These are phyloP conservation scores for Botrytis deweyae DNA, from an alignment of 2,329 filamentous ascomycete genomes.

Conservation along the genomic window DNA sequence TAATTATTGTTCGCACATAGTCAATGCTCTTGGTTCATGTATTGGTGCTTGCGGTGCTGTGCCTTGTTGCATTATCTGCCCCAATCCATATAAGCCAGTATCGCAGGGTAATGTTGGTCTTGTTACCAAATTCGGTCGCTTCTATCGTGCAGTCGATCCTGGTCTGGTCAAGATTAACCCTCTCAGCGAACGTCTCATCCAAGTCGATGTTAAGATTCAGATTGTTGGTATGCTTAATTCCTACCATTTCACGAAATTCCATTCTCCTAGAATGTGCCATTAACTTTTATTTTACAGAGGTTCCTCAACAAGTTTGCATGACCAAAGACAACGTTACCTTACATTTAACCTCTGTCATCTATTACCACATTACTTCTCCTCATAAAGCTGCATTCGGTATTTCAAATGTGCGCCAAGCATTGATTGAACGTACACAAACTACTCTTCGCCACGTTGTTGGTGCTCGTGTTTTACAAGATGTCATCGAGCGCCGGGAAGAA, in stretches of 20 bases:
- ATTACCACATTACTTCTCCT: conserved; percentile 94
- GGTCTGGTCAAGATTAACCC: conserved; percentile 98
- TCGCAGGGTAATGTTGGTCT: conserved; percentile 91
- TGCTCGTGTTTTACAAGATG: conserved; percentile 91
- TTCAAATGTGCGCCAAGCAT: conserved; percentile 89
- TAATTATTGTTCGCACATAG: conserved; percentile 40
- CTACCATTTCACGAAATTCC: background rate
- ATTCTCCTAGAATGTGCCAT: background rate
- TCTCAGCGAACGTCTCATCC: conserved; percentile 81
- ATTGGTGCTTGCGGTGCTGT: conserved; percentile 82
- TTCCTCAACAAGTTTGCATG: conserved; percentile 96
- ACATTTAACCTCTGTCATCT: conserved; percentile 93
- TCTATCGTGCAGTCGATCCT: conserved; percentile 93
- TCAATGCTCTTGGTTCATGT: conserved; percentile 70
- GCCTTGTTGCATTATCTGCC: conserved; percentile 87
- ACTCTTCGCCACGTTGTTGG: conserved; percentile 96
- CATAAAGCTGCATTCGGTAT: conserved; percentile 98
- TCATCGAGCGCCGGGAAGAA: conserved; percentile 97
- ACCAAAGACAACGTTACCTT: conserved; percentile 99
- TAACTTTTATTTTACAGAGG: conserved; percentile 53
- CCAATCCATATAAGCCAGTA: conserved; percentile 94
- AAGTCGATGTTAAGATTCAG: conserved; percentile 98
- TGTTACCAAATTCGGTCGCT: conserved; percentile 91
- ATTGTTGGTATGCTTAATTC: conserved; percentile 62
- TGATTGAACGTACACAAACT: conserved; percentile 96